phyloP scores from a whole-genome alignment of 495 filamentous ascomycete genomes.

The Xylona heveae region DNA sequence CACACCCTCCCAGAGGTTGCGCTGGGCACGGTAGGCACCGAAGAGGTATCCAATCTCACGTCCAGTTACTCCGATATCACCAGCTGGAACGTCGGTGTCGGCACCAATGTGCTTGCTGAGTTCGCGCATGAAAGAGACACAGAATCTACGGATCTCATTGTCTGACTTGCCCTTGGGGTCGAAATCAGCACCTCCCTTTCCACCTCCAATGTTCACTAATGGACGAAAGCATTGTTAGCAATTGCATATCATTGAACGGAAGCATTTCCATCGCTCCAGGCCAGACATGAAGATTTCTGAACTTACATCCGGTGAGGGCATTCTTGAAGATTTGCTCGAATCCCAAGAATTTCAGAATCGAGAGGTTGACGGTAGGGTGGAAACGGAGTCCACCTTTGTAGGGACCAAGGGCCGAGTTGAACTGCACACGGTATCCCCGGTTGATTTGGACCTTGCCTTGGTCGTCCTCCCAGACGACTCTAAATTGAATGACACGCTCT shows the following conservation, averaged over 20 bases:
- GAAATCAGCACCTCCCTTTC: slow-evolving; percentile 96
- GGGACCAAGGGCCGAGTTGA: slow-evolving; percentile 93
- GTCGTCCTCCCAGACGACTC: slow-evolving; percentile 93
- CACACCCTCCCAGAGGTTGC: slow-evolving; percentile 83
- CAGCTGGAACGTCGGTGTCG: slow-evolving; percentile 85
- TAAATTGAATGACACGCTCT: slow-evolving; percentile 93
- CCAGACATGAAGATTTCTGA: neutral
- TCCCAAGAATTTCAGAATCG: slow-evolving; percentile 93
- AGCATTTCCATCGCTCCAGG: slow-evolving; percentile 2
- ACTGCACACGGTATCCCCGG: slow-evolving; percentile 92
- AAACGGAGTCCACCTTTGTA: slow-evolving; percentile 97
- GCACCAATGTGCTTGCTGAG: slow-evolving; percentile 89
- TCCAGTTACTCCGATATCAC: slow-evolving; percentile 80
- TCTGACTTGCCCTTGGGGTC: slow-evolving; percentile 98
- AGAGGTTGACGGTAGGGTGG: slow-evolving; percentile 91
- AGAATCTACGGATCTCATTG: slow-evolving; percentile 95
- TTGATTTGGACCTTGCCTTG: slow-evolving; percentile 78
- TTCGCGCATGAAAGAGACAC: slow-evolving; percentile 87
- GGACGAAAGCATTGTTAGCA: neutral
- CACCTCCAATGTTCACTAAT: slow-evolving; percentile 87
- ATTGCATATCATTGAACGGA: neutral
- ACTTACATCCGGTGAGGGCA: slow-evolving; percentile 86
- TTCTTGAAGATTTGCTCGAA: slow-evolving; percentile 99
- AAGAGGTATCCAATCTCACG: slow-evolving; percentile 92
- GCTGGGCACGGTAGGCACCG: slow-evolving; percentile 76